phyloP scores from a whole-genome alignment of 1,139 yeast genomes.

The Candida mesenterica region DNA sequence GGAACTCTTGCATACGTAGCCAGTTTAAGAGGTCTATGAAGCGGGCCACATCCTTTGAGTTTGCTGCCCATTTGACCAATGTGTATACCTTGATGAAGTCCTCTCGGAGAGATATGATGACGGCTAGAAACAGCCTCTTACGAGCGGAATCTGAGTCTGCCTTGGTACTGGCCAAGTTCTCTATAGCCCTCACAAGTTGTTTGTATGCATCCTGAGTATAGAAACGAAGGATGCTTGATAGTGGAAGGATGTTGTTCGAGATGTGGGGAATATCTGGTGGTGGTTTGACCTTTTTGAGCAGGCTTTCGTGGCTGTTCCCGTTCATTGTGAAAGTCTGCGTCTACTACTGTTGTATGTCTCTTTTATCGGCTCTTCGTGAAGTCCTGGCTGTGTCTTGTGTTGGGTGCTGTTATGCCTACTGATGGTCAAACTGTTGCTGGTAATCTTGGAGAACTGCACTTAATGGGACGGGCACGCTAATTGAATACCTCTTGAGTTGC shows the following conservation, averaged over 20 bases:
- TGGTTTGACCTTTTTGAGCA: conserved; percentile 11
- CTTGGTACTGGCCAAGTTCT: conserved; percentile 45
- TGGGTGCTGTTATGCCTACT: no score
- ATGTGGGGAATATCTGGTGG: conserved; percentile 68
- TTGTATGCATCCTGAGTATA: conserved; percentile 64
- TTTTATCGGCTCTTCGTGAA: neutral
- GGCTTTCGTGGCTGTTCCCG: conserved; percentile 4
- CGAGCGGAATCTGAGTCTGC: conserved; percentile 56
- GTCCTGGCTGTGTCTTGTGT: neutral
- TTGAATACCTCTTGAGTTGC: no score
- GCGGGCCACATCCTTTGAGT: conserved; percentile 64
- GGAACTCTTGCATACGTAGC: conserved; percentile 73
- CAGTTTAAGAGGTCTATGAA: conserved; percentile 85
- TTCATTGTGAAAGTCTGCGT: conserved; percentile 1
- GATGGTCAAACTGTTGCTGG: no score
- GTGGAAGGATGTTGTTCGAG: conserved; percentile 65
- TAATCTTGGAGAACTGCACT: no score
- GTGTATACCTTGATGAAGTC: conserved; percentile 84
- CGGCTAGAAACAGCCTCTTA: conserved; percentile 65
- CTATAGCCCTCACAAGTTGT: conserved; percentile 61
- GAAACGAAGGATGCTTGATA: conserved; percentile 56
- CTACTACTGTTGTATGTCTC: neutral
- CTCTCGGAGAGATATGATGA: conserved; percentile 70
- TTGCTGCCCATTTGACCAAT: conserved; percentile 80
- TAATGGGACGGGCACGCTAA: no score